A percentile compares a stretch with the other conserved stretches of the same genome.
Evolutionary conservation across 1,284 basidiomycete genomes (phyloP).

Genomic region (Tilletia caries): DNA sequence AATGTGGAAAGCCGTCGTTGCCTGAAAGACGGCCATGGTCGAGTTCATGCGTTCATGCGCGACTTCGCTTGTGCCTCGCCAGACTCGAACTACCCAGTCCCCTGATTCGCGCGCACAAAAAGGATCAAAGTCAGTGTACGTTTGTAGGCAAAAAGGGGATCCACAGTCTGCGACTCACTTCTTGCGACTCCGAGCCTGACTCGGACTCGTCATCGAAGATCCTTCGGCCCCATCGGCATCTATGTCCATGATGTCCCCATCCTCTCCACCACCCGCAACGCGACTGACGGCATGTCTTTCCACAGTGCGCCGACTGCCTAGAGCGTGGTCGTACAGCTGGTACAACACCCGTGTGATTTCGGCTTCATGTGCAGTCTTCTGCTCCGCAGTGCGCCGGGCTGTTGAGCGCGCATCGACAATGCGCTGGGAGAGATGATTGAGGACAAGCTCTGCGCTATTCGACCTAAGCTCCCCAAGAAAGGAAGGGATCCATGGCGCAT

Average conservation of each 20-base stretch:
- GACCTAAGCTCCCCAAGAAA: not conserved
- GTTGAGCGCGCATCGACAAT: not conserved
- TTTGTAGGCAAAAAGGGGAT: not conserved
- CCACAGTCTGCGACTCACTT: not conserved
- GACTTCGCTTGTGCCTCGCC: slow-evolving; percentile 9
- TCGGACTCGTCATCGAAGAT: no score
- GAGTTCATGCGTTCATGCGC: not conserved
- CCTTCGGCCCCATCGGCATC: not conserved
- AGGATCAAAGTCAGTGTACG: not conserved
- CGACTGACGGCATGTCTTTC: not conserved
- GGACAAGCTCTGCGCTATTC: not conserved
- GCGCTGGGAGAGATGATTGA: slow-evolving; percentile 9
- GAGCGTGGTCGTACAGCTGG: slow-evolving; percentile 3
- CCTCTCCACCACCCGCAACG: not conserved
- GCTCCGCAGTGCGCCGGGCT: not conserved
- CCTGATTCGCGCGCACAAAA: not conserved
- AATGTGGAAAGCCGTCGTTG: not conserved
- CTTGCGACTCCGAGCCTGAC: not conserved
- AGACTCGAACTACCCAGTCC: not conserved
- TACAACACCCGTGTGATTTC: not conserved
- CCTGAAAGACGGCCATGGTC: not conserved
- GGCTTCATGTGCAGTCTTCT: not conserved
- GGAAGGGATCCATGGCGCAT: not conserved
- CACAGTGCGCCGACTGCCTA: not conserved
- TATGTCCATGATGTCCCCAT: slow-evolving; percentile 5